These are phyloP conservation scores for Kwoniella dendrophila DNA, from an alignment of 768 basidiomycete species.

Conservation along the genomic window DNA sequence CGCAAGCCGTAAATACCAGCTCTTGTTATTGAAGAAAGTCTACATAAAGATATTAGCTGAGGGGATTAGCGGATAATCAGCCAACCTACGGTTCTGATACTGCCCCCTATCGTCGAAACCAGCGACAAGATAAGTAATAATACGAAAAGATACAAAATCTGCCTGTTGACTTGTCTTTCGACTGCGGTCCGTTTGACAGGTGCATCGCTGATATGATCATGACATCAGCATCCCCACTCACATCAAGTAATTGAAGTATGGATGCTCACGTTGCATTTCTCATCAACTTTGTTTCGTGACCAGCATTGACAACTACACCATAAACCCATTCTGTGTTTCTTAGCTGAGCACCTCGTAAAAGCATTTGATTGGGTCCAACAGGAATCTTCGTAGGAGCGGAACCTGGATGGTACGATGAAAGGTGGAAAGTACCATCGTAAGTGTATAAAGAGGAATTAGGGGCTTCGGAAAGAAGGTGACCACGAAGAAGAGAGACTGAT, in stretches of 20 bases:
- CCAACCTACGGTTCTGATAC: slow-evolving; percentile 65
- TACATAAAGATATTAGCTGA: neutral
- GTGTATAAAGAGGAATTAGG: slow-evolving; percentile 98
- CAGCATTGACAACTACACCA: slow-evolving; percentile 89
- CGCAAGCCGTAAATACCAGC: slow-evolving; percentile 59
- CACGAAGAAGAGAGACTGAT: slow-evolving; percentile 71
- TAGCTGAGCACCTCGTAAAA: slow-evolving; percentile 90
- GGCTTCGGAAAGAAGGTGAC: slow-evolving; percentile 88
- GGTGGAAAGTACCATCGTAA: slow-evolving; percentile 66
- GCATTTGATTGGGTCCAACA: slow-evolving; percentile 89
- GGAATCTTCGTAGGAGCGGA: slow-evolving; percentile 77
- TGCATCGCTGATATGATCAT: slow-evolving; percentile 66
- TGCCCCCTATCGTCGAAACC: slow-evolving; percentile 88
- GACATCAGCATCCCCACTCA: slow-evolving; percentile 17
- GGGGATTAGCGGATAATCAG: neutral
- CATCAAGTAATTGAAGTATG: neutral
- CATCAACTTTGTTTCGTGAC: slow-evolving; percentile 98
- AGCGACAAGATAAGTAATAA: slow-evolving; percentile 82
- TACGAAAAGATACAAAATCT: slow-evolving; percentile 92
- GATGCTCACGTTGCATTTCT: slow-evolving; percentile 87
- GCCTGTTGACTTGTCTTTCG: slow-evolving; percentile 91
- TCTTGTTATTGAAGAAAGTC: slow-evolving; percentile 23
- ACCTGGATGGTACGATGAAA: slow-evolving; percentile 62
- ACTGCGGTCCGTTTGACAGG: slow-evolving; percentile 97
- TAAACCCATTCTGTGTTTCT: slow-evolving; percentile 97